Percentiles rank a stretch among this genome's conserved stretches.
Evolutionary conservation across 208 protist species (phyloP).

Genomic region (Balamuthia mandrillaris): DNA sequence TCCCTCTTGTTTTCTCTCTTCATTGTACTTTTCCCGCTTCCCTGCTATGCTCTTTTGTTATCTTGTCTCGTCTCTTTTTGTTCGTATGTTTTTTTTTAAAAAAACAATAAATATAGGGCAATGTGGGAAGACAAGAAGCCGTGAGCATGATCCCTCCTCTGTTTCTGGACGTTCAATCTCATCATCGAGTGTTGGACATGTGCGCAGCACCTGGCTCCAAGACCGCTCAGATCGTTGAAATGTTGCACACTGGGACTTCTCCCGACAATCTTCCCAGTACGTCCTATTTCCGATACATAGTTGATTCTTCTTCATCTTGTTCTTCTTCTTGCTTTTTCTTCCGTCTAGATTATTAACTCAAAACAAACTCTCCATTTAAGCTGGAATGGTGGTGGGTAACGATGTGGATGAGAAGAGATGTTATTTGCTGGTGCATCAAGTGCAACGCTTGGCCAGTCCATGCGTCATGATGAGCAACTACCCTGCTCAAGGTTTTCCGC

Average conservation of each 20-base stretch:
- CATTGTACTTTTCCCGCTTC: background rate
- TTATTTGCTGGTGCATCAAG: conserved; percentile 73
- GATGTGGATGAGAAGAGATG: conserved; percentile 74
- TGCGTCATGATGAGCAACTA: conserved; percentile 70
- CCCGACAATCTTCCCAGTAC: background rate
- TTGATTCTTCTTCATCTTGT: background rate
- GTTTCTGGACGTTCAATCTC: conserved; percentile 64
- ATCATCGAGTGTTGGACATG: conserved; percentile 77
- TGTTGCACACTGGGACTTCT: conserved; percentile 33
- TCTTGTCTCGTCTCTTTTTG: no score
- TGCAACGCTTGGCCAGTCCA: conserved; percentile 56
- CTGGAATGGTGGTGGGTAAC: conserved; percentile 74
- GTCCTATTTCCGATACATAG: no score
- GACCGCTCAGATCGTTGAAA: conserved; percentile 77
- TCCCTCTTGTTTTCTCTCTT: background rate
- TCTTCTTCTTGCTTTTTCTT: background rate
- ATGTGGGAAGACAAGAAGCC: conserved; percentile 60
- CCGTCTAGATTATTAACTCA: conserved; percentile 20
- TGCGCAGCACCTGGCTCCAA: conserved; percentile 83
- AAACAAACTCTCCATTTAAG: background rate
- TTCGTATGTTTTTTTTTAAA: no score
- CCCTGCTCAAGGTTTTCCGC: conserved; percentile 61
- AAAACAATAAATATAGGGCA: no score
- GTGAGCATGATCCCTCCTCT: conserved; percentile 79
- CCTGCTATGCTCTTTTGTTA: background rate